Percentiles rank a stretch among this genome's conserved stretches.
Conservation (phyloP, 495 filamentous ascomycete genomes). For the Hypomontagnella monticulosa region DNA sequence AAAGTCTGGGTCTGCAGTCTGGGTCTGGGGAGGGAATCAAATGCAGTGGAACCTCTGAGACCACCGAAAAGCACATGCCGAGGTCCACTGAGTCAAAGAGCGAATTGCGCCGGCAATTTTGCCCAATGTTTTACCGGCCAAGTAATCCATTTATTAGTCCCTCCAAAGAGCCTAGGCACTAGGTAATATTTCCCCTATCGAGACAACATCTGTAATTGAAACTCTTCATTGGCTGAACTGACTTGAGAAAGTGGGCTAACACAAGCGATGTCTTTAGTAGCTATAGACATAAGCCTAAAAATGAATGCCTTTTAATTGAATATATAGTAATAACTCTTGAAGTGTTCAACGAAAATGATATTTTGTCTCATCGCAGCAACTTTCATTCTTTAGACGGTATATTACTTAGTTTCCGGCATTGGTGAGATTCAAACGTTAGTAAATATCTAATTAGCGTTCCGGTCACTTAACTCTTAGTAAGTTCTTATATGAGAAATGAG, state of each 20-base stretch:
- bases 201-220: conserved; percentile 4
- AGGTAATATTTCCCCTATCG: not conserved
- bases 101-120: conserved; percentile 36
- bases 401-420: too few relatives aligned
- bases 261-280: not conserved
- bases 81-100: conserved; percentile 32
- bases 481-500: too few relatives aligned
- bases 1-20: too few relatives aligned
- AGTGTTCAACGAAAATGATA: too few relatives aligned
- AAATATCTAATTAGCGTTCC: too few relatives aligned
- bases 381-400: too few relatives aligned
- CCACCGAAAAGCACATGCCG: conserved; percentile 42
- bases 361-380: too few relatives aligned
- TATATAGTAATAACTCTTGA: too few relatives aligned
- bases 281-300: not conserved
- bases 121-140: conserved; percentile 26
- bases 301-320: not conserved
- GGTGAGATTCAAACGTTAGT: too few relatives aligned
- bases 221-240: conserved; percentile 6
- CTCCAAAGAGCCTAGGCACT: not conserved
- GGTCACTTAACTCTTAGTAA: too few relatives aligned
- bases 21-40: conserved; percentile 9
- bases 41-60: conserved; percentile 12
- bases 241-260: conserved; percentile 12
- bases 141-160: conserved; percentile 4